Evolutionary conservation across 345 rosid species (phyloP).

Genomic region (Eucalyptus urophylla): DNA sequence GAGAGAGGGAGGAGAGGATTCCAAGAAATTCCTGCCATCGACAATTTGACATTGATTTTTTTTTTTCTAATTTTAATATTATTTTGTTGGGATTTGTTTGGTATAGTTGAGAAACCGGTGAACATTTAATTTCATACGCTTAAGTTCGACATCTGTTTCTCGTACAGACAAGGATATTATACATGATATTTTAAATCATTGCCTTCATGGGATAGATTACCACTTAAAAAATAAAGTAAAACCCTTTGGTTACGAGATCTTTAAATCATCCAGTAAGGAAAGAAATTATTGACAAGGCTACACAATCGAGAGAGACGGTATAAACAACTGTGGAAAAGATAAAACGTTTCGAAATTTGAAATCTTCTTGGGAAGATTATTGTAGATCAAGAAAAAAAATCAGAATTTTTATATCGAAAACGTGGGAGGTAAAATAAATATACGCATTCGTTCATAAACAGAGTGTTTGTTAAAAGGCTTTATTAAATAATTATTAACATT

Average conservation of each 20-base stretch:
- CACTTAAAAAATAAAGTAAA: not conserved
- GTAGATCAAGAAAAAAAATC: not conserved
- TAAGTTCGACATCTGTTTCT: not conserved
- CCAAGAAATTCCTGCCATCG: not conserved
- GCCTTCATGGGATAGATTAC: not conserved
- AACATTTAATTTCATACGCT: not conserved
- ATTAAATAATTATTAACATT: not conserved
- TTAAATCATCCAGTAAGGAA: not conserved
- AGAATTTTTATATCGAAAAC: rapidly evolving
- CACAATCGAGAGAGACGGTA: not conserved
- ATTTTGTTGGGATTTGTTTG: not conserved
- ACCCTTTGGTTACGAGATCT: not conserved
- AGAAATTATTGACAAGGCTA: not conserved
- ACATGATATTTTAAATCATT: not conserved
- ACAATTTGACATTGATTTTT: not conserved
- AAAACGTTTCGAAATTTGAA: not conserved
- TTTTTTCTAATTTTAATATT: not conserved
- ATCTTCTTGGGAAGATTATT: not conserved
- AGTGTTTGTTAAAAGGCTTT: not conserved
- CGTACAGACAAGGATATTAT: not conserved
- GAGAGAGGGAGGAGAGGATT: not conserved
- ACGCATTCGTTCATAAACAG: rapidly evolving
- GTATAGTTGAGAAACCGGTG: not conserved
- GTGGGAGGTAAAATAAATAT: rapidly evolving
- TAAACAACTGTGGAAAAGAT: too few species aligned